Base-by-base conservation (phyloP, 495 filamentous ascomycete species). In the Penicillium steckii region DNA sequence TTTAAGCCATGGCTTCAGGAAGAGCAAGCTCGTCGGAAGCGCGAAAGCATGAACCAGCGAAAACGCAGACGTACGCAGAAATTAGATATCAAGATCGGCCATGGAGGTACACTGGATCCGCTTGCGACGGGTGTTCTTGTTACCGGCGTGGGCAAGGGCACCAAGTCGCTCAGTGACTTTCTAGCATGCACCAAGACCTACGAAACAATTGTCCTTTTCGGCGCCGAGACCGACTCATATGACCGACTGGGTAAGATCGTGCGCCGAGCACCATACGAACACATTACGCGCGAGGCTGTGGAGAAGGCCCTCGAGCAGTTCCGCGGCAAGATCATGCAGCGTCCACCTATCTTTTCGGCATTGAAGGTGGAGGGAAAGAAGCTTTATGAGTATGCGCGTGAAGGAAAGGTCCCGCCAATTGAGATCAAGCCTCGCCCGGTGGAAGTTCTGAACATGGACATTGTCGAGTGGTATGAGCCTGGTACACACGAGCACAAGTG, bases 101-200 rank as follows among this genome's bases (percentile, higher is more conserved):
- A 99, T 72, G 94, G 95, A 27, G 94, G 94, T 26, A 99, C 94
- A 0, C 80, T 99, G 3, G 94, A 99, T 61, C 94, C 94, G 3
- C 80, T 97, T 56, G 94, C 94, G 12, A 95, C 90, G 1, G 94
- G 94, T 21, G 90, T 99, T 9, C 77, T 99, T 46, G 87, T 97
- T 41, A 74, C 90, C 2, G 95, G 92, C 29, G 81, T 97, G 8
- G 93, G 91, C 17, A 84, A 82, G 46, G 95, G 91, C 12, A 99
- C 95, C 10, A 97, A 97, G 67, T 67, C 74, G 4, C 79, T 99
- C 3, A 73, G 81, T 44, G 63, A 80, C 12, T 97, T 97, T 60
- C 71, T 99, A 25, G 75, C 74, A 21, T 96, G 94, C 71, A 95
- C 88, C 21, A 99, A 99, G 74, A 84, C 81, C 2, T 99, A 99